Evolutionary conservation across 2,329 filamentous ascomycete species (phyloP).

Genomic region (Cladosporium colombiae): DNA sequence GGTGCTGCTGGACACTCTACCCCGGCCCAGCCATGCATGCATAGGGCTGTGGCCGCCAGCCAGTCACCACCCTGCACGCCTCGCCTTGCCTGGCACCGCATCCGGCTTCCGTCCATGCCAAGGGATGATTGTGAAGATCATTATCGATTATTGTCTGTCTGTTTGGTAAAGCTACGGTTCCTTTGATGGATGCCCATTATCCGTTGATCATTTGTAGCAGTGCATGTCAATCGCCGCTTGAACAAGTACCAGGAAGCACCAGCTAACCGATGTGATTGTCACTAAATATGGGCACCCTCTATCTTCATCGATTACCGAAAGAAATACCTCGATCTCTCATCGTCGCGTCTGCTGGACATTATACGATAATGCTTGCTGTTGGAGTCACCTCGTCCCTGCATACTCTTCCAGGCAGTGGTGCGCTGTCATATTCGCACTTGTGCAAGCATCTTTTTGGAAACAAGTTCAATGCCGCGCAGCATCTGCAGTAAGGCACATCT

Average conservation of each 20-base stretch:
- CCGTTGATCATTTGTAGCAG: not conserved
- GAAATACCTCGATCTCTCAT: not conserved
- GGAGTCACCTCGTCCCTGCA: not conserved
- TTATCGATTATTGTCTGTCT: not conserved
- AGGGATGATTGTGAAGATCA: not conserved
- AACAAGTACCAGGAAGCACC: too few species aligned
- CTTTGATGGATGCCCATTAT: not conserved
- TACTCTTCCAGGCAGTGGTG: not conserved
- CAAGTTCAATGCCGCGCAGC: not conserved
- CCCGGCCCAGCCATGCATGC: not conserved
- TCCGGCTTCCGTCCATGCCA: not conserved
- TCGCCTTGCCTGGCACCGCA: not conserved
- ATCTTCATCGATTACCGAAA: not conserved
- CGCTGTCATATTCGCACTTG: not conserved
- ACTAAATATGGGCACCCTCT: too few species aligned
- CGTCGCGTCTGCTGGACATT: not conserved
- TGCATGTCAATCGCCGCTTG: too few species aligned
- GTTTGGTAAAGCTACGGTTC: not conserved
- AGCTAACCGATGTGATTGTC: too few species aligned
- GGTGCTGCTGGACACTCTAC: slow-evolving; percentile 4
- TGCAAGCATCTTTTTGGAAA: not conserved
- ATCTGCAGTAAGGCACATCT: not conserved
- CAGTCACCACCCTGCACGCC: not conserved
- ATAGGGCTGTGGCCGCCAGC: not conserved
- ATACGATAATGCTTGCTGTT: not conserved